Base-by-base conservation (phyloP, 345 rosid genomes). In the Moricandia moricandioides region DNA sequence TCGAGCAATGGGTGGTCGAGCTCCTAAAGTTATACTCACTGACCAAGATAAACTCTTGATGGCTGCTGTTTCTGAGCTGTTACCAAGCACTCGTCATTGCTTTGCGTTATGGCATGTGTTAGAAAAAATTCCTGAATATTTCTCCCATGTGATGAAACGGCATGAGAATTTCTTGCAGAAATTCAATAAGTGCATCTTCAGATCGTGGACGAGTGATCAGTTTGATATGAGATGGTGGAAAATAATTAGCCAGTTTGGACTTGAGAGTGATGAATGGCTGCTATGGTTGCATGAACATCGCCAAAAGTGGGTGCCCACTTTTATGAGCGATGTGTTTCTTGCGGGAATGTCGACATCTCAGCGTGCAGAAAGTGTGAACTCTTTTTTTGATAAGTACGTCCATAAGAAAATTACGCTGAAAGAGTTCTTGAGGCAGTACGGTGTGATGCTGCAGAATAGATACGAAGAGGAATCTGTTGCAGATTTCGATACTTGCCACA, bases 381-480 rank as follows among this genome's bases (percentile, higher is more conserved):
- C 87, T 39, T 86, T 77, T 76, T 88, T 88, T 24, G 90, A 88
- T 60, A 88, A 85, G 77, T 86, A 83, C 45, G 29, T 88, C 56
- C 90, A 86, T 43, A 86, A 82, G 87, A 86, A 88, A 58, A 88
- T 81, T 30, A 85, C 84, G 10, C 70, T 86, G 77, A 84, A 80
- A 74, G 92, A 88, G 79, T 86, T 88, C 78, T 69, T 88, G 73
- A 88, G 82, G 75, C 87, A 79, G 57, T 88, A 88, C 51, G 87
- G 83, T 52, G 65, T 63, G 18, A 84, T 88, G 79, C 69, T 86
- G 51, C 89, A 84, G 78, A 84, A 86, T 29, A 82, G 88, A 57
- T 83, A 88, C 30, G 92, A 88, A 63, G 92, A 88, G 64, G 92
- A 88, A 77, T 84, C 89, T 17, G 71, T 83, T 72, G 92, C 89